A percentile compares a stretch with the other conserved stretches of the same genome.
Evolutionary conservation across 768 basidiomycete species (phyloP).

Genomic region (Chlorophyllum brunneum): DNA sequence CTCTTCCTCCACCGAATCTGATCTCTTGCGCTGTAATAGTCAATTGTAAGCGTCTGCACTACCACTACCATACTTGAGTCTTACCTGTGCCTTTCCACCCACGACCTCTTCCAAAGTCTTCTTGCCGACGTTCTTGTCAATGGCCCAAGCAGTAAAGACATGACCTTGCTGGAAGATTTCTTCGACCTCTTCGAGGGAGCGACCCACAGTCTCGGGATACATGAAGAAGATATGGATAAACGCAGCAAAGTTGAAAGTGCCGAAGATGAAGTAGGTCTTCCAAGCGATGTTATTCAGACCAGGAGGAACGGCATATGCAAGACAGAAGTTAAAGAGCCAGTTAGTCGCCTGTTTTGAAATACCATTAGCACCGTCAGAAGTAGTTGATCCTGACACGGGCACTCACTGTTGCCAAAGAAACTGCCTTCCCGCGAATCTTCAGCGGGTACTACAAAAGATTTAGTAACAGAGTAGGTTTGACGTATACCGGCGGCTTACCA

Average conservation of each 20-base stretch:
- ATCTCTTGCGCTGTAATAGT: slow-evolving; percentile 7
- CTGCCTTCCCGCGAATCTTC: slow-evolving; percentile 61
- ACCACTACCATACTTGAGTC: background rate
- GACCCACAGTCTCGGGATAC: slow-evolving; percentile 74
- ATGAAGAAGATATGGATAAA: slow-evolving; percentile 73
- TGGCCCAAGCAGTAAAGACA: slow-evolving; percentile 67
- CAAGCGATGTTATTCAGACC: slow-evolving; percentile 63
- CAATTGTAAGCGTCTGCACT: background rate
- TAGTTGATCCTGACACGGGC: background rate
- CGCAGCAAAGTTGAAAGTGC: slow-evolving; percentile 70
- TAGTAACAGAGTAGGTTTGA: background rate
- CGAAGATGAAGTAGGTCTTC: slow-evolving; percentile 78
- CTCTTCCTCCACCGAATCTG: slow-evolving; percentile 9
- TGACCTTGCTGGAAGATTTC: slow-evolving; percentile 72
- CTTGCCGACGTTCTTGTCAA: slow-evolving; percentile 57
- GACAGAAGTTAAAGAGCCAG: slow-evolving; percentile 71
- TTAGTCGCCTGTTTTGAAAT: slow-evolving; percentile 31
- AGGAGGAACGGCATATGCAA: slow-evolving; percentile 75
- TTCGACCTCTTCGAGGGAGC: slow-evolving; percentile 76
- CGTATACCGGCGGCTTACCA: slow-evolving; percentile 24
- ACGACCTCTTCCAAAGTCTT: slow-evolving; percentile 54
- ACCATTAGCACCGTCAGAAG: background rate
- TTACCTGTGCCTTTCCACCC: background rate
- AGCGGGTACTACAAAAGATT: slow-evolving; percentile 39
- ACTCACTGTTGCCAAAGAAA: slow-evolving; percentile 45